Conservation (phyloP, 1,139 yeast species). For the Yamadazyma siamensis region DNA sequence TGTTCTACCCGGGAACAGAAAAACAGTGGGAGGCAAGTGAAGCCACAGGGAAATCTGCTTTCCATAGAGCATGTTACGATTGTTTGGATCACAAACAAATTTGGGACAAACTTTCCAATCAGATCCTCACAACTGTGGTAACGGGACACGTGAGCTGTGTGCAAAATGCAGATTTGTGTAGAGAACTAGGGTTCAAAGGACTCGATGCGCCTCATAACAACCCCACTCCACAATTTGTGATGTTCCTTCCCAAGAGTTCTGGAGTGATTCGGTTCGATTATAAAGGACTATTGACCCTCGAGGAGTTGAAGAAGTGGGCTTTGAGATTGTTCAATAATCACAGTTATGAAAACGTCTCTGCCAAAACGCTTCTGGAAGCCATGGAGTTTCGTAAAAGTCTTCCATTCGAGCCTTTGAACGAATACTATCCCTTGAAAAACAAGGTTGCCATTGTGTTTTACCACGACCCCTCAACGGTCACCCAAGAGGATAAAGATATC, state of each 20-base stretch:
- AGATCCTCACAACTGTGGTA: constrained; percentile 37
- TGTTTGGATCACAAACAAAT: constrained; percentile 48
- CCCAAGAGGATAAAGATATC: constrained; percentile 59
- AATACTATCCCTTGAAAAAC: constrained; percentile 40
- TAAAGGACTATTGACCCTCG: constrained; percentile 21
- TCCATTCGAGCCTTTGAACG: constrained; percentile 28
- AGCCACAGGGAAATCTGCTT: constrained; percentile 30
- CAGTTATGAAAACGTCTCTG: constrained; percentile 37
- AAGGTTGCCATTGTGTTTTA: constrained; percentile 50
- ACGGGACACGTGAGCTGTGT: constrained; percentile 61
- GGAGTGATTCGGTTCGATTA: constrained; percentile 37
- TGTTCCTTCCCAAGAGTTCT: constrained; percentile 39
- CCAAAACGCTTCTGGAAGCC: constrained; percentile 35
- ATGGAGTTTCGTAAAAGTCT: constrained; percentile 37
- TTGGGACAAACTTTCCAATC: constrained; percentile 59
- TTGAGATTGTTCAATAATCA: constrained; percentile 31
- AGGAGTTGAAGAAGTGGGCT: constrained; percentile 32
- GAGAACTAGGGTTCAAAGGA: constrained; percentile 40
- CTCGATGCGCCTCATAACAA: constrained; percentile 16
- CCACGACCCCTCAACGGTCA: constrained; percentile 48
- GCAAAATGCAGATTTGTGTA: constrained; percentile 47
- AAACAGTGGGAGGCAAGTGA: constrained; percentile 39
- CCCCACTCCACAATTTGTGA: constrained; percentile 26
- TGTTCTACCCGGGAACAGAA: constrained; percentile 60
- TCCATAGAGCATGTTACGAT: constrained; percentile 39